These are phyloP conservation scores for Tetrahymena thermophila DNA, from an alignment of 73 alveolate species.

Conservation along the genomic window DNA sequence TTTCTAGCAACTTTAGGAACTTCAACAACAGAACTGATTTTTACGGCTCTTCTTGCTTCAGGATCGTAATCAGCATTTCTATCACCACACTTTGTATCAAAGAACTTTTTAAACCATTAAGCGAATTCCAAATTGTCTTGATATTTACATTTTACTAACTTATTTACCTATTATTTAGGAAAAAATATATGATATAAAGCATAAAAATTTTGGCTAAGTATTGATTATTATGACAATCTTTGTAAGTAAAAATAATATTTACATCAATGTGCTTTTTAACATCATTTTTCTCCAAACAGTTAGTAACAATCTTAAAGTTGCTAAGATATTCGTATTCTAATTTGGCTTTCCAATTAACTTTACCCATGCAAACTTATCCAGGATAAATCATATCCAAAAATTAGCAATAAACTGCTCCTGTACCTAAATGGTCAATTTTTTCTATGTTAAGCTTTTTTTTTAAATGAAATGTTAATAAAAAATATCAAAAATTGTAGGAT, in stretches of 20 bases:
- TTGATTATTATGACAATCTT: not conserved
- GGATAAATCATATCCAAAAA: constrained; percentile 72
- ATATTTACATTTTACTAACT: not conserved
- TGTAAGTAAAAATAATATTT: not conserved
- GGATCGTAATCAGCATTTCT: not conserved
- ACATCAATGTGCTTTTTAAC: not conserved
- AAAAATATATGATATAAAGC: too few species aligned
- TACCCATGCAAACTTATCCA: constrained; percentile 50
- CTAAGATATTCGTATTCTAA: constrained; percentile 62
- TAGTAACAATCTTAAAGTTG: constrained; percentile 64
- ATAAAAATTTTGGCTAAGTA: too few species aligned
- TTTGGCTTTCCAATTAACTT: constrained; percentile 79
- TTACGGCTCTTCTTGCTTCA: not conserved
- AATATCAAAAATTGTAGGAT: not conserved
- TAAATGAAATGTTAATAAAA: not conserved
- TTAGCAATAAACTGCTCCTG: constrained; percentile 80
- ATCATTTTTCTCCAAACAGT: constrained; percentile 25
- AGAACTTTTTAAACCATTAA: not conserved
- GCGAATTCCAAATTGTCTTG: not conserved
- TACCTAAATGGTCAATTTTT: constrained; percentile 58
- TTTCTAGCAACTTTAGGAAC: not conserved
- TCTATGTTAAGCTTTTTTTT: constrained; percentile 36
- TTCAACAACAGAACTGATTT: not conserved
- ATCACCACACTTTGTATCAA: not conserved
- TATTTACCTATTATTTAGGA: not conserved